Base-by-base conservation (phyloP, 2,329 filamentous ascomycete species). In the Colletotrichum sidae region DNA sequence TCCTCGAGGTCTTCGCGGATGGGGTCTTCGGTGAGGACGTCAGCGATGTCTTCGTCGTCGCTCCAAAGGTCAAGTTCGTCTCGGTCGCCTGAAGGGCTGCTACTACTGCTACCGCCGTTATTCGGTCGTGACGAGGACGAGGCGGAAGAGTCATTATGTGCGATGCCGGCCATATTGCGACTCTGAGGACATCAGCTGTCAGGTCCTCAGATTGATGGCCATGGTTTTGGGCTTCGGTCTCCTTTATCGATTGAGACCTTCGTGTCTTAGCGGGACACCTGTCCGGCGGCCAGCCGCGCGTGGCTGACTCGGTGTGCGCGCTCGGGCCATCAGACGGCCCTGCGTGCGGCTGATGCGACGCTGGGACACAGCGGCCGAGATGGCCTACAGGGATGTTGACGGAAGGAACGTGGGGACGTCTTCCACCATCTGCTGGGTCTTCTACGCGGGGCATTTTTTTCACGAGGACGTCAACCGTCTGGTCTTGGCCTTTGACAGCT, bases 11-110 rank as follows among this genome's bases (percentile, higher is more conserved):
- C 79, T 55, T 80, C 77, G 59, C 81, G 79, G 63, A 90, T 77
- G 17, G 88, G 86, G 73, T 90, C 88, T 52, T 87, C 81, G 47
- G 79, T 80, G 57, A 90, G 79, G 41, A 87, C 68, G 55, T 76
- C 74, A 56, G 71, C 71, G 45, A 72, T 68, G 67, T 74, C 67
- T 67, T 83, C 79, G 70, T 84, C 80, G 67, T 74, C 73, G 57
- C 74, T 72, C 68, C 75, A 75, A 44, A 82, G 74, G 71, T 83
- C 80, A 69, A 83, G 74, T 60, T 88, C 80, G 74, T 86, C 83
- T 69, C 77, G 77, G 69, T 79, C 75, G 69, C 81, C 79, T 60
- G 74, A 73, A 70, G 41, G 73, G 57, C 56, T 65, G 65, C 54
- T 68, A 68, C 46, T 73, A 60, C 39, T 69, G 64, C 50, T 62